These are phyloP conservation scores for Lactarius hatsudake DNA, from an alignment of 768 basidiomycete genomes.

Conservation along the genomic window DNA sequence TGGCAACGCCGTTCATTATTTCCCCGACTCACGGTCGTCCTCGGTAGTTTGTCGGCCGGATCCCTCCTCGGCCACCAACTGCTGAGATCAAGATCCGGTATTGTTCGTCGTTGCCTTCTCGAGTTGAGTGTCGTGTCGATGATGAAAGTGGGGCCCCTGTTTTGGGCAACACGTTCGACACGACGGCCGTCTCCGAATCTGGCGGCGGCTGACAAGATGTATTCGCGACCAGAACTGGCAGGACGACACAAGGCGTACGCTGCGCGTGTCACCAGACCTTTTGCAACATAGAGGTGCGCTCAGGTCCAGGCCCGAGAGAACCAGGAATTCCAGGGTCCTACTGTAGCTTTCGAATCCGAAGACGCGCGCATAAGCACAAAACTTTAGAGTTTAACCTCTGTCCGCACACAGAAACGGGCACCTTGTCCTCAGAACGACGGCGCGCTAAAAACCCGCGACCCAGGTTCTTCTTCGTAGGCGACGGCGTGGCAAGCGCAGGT, in stretches of 20 bases:
- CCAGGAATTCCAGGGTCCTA: background rate
- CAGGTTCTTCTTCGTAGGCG: background rate
- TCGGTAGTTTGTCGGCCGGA: background rate
- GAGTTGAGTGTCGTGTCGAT: too few species aligned
- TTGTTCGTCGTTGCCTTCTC: background rate
- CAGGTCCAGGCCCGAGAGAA: background rate
- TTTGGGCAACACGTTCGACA: too few species aligned
- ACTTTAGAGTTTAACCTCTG: constrained; percentile 22
- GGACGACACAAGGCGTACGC: background rate
- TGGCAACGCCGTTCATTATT: background rate
- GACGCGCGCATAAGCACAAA: background rate
- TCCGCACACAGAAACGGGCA: background rate
- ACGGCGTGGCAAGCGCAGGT: background rate
- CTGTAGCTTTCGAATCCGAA: background rate
- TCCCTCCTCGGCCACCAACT: background rate
- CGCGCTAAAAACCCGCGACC: constrained; percentile 1
- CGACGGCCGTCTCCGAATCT: background rate
- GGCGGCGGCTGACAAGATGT: background rate
- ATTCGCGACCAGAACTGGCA: background rate
- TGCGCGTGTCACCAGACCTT: background rate
- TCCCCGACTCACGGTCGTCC: background rate
- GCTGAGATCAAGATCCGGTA: background rate
- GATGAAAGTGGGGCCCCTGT: background rate
- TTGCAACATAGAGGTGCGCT: background rate
- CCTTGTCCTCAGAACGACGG: background rate